phyloP scores from a whole-genome alignment of 2,329 filamentous ascomycete genomes.

The Aureobasidium sp. region DNA sequence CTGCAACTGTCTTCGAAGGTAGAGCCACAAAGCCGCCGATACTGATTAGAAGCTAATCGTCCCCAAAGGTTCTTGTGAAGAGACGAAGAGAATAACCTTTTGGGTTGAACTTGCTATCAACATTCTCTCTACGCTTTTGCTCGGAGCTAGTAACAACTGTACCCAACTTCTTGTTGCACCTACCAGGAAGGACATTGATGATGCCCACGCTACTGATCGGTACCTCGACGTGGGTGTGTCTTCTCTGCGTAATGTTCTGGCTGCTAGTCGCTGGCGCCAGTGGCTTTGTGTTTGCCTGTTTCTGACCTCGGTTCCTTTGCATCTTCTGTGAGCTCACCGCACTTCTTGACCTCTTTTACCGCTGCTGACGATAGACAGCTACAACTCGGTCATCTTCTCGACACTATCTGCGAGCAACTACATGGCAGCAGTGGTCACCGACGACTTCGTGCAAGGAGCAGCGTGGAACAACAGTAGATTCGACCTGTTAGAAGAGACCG shows the following conservation, averaged over 20 bases:
- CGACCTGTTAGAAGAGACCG: background rate
- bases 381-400: conserved; percentile 25
- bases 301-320: conserved; percentile 27
- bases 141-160: conserved; percentile 41
- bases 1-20: background rate
- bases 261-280: conserved; percentile 17
- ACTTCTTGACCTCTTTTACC: too few species aligned
- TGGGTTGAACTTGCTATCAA: conserved; percentile 38
- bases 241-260: conserved; percentile 31
- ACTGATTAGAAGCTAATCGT: background rate
- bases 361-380: conserved; percentile 10
- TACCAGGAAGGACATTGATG: conserved; percentile 40
- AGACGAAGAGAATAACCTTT: background rate
- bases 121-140: conserved; percentile 34
- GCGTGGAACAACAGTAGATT: background rate
- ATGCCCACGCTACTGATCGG: conserved; percentile 32
- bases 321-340: conserved; percentile 25
- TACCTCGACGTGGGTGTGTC: conserved; percentile 40
- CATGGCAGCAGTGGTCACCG: conserved; percentile 12
- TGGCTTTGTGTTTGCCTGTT: conserved; percentile 21
- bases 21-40: background rate
- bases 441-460: conserved; percentile 7
- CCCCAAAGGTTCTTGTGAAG: background rate
- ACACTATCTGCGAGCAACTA: conserved; percentile 18
- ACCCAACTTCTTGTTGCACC: conserved; percentile 46